Evolutionary conservation across 176 grass and related monocot species (phyloP).

Genomic region (barley (Hordeum vulgare)): DNA sequence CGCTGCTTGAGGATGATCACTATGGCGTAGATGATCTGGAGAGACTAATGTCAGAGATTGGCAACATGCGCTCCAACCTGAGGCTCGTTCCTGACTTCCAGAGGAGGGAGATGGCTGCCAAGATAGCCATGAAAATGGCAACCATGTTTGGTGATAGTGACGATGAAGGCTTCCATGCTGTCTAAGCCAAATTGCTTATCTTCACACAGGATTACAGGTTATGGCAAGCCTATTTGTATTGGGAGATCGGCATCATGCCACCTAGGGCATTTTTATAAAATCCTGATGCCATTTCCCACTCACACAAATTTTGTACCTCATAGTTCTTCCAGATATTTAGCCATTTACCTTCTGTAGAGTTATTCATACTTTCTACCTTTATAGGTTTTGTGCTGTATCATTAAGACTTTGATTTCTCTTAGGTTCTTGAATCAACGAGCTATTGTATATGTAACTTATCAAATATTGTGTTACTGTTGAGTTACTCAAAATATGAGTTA

Average conservation of each 20-base stretch:
- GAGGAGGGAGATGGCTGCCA: constrained; percentile 83
- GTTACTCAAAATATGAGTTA: background rate
- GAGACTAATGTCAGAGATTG: constrained; percentile 83
- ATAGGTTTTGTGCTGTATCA: background rate
- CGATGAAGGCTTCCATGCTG: constrained; percentile 40
- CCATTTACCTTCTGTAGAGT: background rate
- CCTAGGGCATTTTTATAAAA: background rate
- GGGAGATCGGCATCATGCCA: background rate
- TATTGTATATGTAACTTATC: background rate
- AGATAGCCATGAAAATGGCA: constrained; percentile 89
- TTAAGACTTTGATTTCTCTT: background rate
- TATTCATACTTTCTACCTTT: background rate
- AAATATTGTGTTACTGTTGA: background rate
- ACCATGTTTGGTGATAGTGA: constrained; percentile 75
- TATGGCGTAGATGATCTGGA: constrained; percentile 82
- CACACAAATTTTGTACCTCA: background rate
- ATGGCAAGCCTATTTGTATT: background rate
- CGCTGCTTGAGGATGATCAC: constrained; percentile 46
- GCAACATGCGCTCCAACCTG: constrained; percentile 74
- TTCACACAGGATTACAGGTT: background rate
- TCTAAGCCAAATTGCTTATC: constrained; percentile 3
- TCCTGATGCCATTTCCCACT: background rate
- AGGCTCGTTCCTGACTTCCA: constrained; percentile 89
- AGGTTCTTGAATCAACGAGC: background rate
- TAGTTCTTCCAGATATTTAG: background rate